Base-by-base conservation (phyloP, 2,329 filamentous ascomycete genomes). In the Beauveria scarabaeidicola region DNA sequence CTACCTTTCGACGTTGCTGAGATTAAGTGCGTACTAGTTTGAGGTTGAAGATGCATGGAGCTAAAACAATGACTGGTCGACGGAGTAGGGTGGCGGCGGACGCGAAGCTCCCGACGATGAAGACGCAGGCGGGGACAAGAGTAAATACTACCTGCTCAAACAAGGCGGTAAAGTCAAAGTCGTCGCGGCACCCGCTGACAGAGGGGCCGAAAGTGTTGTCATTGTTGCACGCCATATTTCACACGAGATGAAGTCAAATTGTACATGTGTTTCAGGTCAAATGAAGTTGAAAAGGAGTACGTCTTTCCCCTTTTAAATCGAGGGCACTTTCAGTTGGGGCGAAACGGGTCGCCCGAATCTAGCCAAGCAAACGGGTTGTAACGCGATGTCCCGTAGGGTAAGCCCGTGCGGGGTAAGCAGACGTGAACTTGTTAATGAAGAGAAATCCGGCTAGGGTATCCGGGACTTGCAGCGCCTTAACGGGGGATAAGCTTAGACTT, bases 141-240 rank as follows among this genome's bases (percentile, higher is more conserved):
- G 43, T 48, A 23, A 60, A 53, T 15, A 50, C n/a, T 5, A 55
- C 29, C 9, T 55, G 51, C 43, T 60, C 58, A 23, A 60, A 60
- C 13, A 44, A 19, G 7, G 52, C 27, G 1, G 58, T 60, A 51
- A 60, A 60, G 51, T 60, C 58, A 47, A 60, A 60, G 25, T 54
- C 17, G 19, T n/a, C 51, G 13, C 50, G 58, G 32, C 50, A 60
- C 29, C 51, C 56, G 4, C 5, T 17, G 2, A 58, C 47, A 19
- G 56, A 15, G 6, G 56, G 56, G 2, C 56, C 56, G 15, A 58
- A 51, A 1, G 27, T 51, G 36, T 58, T 38, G 32, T 58, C 56
- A 32, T 36, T 52, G 15, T 6, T 17, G 44, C 56, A 58, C 9
- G 38, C 32, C 56, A 58, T 58, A 19, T 43, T 43, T n/a, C n/a